Base-by-base conservation (phyloP, 176 grass and related monocot species). In the Rhipidocladum racemiflorum region DNA sequence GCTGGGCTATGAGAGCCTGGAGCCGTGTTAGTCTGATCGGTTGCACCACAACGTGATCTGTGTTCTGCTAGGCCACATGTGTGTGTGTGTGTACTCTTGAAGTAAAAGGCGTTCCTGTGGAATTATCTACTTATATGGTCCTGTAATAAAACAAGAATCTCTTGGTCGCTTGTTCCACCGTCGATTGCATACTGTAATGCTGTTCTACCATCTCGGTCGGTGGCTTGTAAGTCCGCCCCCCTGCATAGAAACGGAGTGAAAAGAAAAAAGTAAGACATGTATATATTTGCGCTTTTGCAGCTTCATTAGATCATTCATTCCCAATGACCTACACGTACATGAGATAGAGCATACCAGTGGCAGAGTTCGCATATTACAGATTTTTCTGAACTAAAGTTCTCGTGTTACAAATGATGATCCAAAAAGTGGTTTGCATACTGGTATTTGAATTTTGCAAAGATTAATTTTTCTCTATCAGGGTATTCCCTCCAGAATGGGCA, bases 111-210 rank as follows among this genome's bases (percentile, higher is more conserved):
- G 38, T 62, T 36, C 10, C 68, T 60, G 78, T 73, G 27, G 44
- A 51, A 83, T 61, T 90, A 96, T 90, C 93, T 92, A 85, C 83
- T 81, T 40, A 40, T 40, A 72, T 88, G 91, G 80, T 90, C 91
- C 44, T 91, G 93, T 70, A 99, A 83, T 70, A 99, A 90, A 64
- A 51, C 34, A 87, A 95, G 72, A 91, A 99, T 87, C 23, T 89
- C 93, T 70, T 93, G 93, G 24, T 99, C 87, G 6, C 87, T 91
- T 28, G 91, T 88, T 50, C 93, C 89, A 42, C 76, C 63, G 2
- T 92, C 89, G 62, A 96, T 72, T n/a, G 93, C 87, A 87, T 91
- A 93, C 68, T 99, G 93, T 25, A 99, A 68, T 64, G 93, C 83
- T 42, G 91, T 93, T 77, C 90, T 93, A 67, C 93, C 93, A 83